A percentile compares a stretch with the other conserved stretches of the same genome.
phyloP scores from a whole-genome alignment of 306 rosid genomes.

The Citrullus mucosospermus region DNA sequence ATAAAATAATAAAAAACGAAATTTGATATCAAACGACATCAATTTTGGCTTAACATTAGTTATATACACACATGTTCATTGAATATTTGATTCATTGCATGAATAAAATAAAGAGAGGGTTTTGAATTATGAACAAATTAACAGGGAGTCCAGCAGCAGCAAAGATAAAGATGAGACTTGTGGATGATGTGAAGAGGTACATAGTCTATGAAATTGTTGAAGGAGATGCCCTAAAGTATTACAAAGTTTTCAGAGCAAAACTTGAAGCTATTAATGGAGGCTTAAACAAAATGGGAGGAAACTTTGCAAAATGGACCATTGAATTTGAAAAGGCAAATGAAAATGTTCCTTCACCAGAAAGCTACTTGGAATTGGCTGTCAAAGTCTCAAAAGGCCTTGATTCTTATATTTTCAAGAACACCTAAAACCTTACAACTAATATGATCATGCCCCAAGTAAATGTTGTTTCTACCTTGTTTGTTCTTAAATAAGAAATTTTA shows the following conservation, averaged over 20 bases:
- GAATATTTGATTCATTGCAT: not conserved
- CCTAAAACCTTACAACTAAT: not conserved
- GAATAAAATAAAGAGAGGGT: not conserved
- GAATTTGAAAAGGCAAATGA: conserved; percentile 15
- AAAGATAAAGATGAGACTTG: not conserved
- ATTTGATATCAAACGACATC: not conserved
- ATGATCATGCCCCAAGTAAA: not conserved
- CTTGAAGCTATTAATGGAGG: conserved; percentile 3
- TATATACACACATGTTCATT: not conserved
- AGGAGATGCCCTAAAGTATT: not conserved
- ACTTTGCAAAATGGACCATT: conserved; percentile 6
- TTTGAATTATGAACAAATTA: not conserved
- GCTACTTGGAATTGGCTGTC: not conserved
- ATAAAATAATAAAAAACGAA: too few species aligned
- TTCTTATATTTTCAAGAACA: not conserved
- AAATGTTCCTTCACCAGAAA: conserved; percentile 5
- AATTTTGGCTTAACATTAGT: too few species aligned
- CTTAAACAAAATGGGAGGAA: not conserved
- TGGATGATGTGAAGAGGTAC: not conserved
- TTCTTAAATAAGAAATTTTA: not conserved
- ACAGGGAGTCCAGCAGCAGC: not conserved
- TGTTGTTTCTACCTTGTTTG: not conserved
- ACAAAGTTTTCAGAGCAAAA: not conserved
- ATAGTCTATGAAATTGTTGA: not conserved
- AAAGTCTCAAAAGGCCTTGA: conserved; percentile 15